Evolutionary conservation across 2,329 filamentous ascomycete species (phyloP).

Genomic region (Pyrenophora seminiperda): DNA sequence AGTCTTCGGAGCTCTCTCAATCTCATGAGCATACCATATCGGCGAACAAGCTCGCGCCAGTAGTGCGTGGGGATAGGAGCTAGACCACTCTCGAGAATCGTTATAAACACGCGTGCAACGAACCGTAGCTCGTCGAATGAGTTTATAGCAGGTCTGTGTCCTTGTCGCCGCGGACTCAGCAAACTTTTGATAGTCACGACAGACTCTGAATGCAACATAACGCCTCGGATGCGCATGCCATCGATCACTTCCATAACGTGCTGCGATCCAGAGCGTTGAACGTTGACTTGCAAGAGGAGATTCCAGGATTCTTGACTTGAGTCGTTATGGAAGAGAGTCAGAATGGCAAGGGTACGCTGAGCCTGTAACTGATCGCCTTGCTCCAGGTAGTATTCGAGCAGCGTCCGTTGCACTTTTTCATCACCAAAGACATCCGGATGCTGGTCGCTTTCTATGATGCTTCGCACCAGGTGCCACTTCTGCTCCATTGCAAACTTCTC

Average conservation of each 20-base stretch:
- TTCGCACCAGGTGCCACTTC: conserved; percentile 59
- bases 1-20: conserved; percentile 59
- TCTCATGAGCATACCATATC: conserved; percentile 62
- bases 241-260: conserved; percentile 48
- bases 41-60: conserved; percentile 65
- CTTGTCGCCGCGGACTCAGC: conserved; percentile 47
- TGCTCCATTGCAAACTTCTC: conserved; percentile 65
- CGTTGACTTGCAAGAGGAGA: conserved; percentile 52
- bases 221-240: conserved; percentile 56
- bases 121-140: conserved; percentile 50
- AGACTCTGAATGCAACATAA: conserved; percentile 52
- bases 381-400: conserved; percentile 60
- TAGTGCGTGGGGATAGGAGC: conserved; percentile 48
- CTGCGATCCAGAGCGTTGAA: conserved; percentile 32
- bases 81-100: conserved; percentile 53
- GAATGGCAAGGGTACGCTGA: conserved; percentile 61
- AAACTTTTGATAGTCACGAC: conserved; percentile 48
- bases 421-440: conserved; percentile 69
- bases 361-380: conserved; percentile 58
- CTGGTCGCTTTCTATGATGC: conserved; percentile 64
- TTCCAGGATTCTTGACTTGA: conserved; percentile 53
- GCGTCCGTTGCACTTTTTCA: conserved; percentile 56
- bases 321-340: conserved; percentile 52
- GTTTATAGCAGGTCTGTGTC: conserved; percentile 41
- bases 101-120: conserved; percentile 55